A percentile compares a stretch with the other conserved stretches of the same genome.
phyloP scores from a whole-genome alignment of 1,284 basidiomycete species.

The Marasmius oreades region DNA sequence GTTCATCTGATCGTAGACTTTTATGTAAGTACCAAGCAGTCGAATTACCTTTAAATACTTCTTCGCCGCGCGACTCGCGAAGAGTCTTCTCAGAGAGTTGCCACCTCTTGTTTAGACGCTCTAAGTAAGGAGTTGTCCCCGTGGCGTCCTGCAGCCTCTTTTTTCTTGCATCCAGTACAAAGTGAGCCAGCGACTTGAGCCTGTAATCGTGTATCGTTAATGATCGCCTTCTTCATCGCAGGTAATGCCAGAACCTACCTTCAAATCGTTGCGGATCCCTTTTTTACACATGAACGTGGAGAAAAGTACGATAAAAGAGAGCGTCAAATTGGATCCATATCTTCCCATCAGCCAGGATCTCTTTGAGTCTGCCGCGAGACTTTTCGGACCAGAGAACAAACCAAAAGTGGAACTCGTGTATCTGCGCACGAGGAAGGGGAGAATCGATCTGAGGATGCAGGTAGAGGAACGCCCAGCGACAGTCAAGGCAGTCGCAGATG shows the following conservation, averaged over 20 bases:
- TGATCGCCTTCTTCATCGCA: not conserved
- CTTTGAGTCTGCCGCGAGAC: not conserved
- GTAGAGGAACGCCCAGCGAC: not conserved
- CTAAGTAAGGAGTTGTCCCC: too few species aligned
- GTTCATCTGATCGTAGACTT: not conserved
- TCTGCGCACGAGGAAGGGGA: not conserved
- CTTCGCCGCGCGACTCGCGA: too few species aligned
- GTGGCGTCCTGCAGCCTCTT: too few species aligned
- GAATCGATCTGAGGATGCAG: not conserved
- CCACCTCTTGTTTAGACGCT: too few species aligned
- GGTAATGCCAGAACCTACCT: too few species aligned
- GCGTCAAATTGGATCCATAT: not conserved
- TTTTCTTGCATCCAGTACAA: too few species aligned
- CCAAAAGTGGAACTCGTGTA: not conserved
- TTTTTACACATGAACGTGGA: not conserved
- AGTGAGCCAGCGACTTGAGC: too few species aligned
- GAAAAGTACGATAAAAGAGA: not conserved
- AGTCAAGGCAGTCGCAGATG: not conserved
- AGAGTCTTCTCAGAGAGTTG: too few species aligned
- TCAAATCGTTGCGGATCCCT: not conserved
- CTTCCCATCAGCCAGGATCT: not conserved
- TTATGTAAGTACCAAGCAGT: not conserved
- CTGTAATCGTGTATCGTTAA: not conserved
- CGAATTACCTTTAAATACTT: too few species aligned
- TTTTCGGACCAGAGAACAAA: not conserved